These are phyloP conservation scores for Hypholoma sublateritium DNA, from an alignment of 768 basidiomycete genomes.

Conservation along the genomic window DNA sequence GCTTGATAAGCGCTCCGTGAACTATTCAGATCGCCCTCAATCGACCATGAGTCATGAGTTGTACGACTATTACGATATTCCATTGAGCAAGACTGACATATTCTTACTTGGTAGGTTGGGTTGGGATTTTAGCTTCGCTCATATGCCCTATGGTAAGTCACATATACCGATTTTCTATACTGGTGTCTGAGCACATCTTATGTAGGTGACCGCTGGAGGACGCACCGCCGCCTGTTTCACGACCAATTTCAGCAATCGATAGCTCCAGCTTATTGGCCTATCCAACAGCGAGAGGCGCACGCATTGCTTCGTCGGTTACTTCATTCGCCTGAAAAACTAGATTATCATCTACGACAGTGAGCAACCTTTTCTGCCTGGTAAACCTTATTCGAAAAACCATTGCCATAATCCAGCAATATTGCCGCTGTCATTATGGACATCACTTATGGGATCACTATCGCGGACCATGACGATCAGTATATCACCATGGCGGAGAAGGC, in stretches of 20 bases:
- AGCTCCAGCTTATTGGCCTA: constrained; percentile 40
- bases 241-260: constrained; percentile 47
- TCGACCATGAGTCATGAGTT: constrained; percentile 51
- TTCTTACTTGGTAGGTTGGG: constrained; percentile 26
- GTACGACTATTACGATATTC: constrained; percentile 23
- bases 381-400: neutral
- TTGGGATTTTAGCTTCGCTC: constrained; percentile 53
- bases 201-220: constrained; percentile 52
- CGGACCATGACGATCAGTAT: constrained; percentile 42
- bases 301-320: constrained; percentile 44
- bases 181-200: too few species aligned
- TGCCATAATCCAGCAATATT: constrained; percentile 34
- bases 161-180: neutral
- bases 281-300: constrained; percentile 46
- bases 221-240: constrained; percentile 53
- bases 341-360: constrained; percentile 52
- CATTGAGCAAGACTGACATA: neutral
- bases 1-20: constrained; percentile 54
- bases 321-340: constrained; percentile 40
- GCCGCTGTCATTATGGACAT: constrained; percentile 55
- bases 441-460: constrained; percentile 48
- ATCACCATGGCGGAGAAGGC: constrained; percentile 53
- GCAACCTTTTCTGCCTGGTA: constrained; percentile 9
- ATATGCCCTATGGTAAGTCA: constrained; percentile 45
- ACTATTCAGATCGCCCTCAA: constrained; percentile 53